Percentiles rank a stretch among this genome's conserved stretches.
Conservation (phyloP, 805 yeast species). For the Candida glaebosa region DNA sequence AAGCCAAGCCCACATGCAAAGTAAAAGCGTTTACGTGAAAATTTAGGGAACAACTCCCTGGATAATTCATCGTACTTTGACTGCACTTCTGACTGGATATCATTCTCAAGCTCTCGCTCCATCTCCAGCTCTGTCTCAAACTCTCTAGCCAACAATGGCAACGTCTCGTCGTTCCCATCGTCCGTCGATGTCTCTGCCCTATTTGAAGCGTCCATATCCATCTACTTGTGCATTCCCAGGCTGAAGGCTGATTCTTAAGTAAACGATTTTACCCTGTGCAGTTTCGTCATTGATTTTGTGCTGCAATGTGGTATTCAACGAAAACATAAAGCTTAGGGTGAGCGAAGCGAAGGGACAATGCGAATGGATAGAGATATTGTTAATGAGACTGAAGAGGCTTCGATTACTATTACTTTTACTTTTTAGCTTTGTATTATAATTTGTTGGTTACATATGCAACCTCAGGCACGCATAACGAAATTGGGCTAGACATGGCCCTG, state of each 20-base stretch:
- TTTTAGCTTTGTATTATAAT: too few relatives aligned
- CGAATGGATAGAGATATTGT: too few relatives aligned
- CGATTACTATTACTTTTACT: too few relatives aligned
- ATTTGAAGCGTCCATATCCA: not conserved
- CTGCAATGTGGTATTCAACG: too few relatives aligned
- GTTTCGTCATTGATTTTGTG: not conserved
- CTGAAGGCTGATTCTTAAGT: not conserved
- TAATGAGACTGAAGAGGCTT: too few relatives aligned
- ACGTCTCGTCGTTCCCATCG: not conserved
- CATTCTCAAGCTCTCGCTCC: conserved; percentile 1
- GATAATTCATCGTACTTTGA: conserved; percentile 4
- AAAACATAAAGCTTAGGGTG: too few relatives aligned
- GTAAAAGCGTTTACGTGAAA: conserved; percentile 38
- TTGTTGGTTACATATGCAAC: too few relatives aligned
- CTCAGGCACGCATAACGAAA: too few relatives aligned
- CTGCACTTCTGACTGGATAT: conserved; percentile 2
- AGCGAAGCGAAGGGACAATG: too few relatives aligned
- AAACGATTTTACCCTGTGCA: not conserved
- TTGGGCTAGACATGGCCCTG: too few relatives aligned
- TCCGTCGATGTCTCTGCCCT: not conserved
- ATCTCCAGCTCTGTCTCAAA: not conserved
- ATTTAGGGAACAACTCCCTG: conserved; percentile 6
- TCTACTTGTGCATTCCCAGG: not conserved
- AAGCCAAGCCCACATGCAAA: conserved; percentile 48
- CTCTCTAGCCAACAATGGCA: not conserved